Base-by-base conservation (phyloP, 768 basidiomycete species). In the Mycena kentingensis region DNA sequence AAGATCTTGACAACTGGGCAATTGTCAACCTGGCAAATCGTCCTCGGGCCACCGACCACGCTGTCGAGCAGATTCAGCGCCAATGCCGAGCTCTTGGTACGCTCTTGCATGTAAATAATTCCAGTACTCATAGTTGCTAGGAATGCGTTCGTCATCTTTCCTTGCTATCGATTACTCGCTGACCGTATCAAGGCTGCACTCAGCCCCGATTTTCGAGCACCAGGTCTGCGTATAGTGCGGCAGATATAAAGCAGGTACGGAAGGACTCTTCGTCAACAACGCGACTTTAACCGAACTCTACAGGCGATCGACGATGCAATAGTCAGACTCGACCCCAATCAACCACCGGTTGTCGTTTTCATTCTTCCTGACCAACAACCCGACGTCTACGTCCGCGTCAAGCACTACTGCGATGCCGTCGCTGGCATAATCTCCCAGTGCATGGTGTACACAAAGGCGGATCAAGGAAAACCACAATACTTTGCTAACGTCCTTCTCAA, bases 391-490 rank as follows among this genome's bases (percentile, higher is more conserved):
- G 57, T 55, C 4, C 53, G 54, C 16, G 63, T 71, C n/a, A 73
- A 73, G 47, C 52, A 66, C 18, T 70, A 63, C 41, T 63, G 67
- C 5, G 53, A 63, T 76, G 82, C 68, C 73, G 77, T 45, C 69
- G 74, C 21, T 16, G 85, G 87, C 8, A 75, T 86, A 1, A 76
- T 78, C 0, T 87, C 86, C 0, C 85, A 88, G 41, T 87, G 87
- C 61, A 58, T 88, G 44, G 84, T 71, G 67, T 66, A 60, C 63
- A 5, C 21, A 38, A 29, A 71, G 67, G 46, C 60, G 69, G 12
- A 38, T 47, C 2, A 49, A 29, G 15, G 55, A 62, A 44, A 55
- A 50, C 13, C 41, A 2, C 85, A 87, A 51, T 87, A 86, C 53
- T 80, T 73, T 35, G 84, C 82, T 15, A 87, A 85, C 49, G 73